A percentile compares a stretch with the other conserved stretches of the same genome.
phyloP scores from a whole-genome alignment of 2,329 filamentous ascomycete species.

The Arthrinium puccinioides region DNA sequence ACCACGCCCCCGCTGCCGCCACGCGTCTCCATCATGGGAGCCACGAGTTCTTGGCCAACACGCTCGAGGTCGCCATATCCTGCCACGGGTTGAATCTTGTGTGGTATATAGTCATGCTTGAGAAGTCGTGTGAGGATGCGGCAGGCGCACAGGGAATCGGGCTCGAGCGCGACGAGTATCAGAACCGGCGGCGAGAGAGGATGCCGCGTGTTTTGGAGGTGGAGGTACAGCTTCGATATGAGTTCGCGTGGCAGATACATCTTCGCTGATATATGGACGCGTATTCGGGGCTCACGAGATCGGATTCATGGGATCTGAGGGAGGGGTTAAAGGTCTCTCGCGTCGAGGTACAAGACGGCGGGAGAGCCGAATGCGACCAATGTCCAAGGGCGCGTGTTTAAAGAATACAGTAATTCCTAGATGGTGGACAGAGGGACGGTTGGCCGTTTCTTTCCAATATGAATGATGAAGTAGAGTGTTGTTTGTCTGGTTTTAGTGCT shows the following conservation, averaged over 20 bases:
- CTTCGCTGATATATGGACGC: slow-evolving; percentile 24
- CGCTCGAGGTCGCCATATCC: slow-evolving; percentile 86
- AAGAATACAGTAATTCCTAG: too few species aligned
- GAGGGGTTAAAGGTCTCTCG: too few species aligned
- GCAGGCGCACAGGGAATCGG: slow-evolving; percentile 91
- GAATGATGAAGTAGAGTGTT: too few species aligned
- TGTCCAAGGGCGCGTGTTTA: too few species aligned
- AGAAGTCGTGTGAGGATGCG: slow-evolving; percentile 89
- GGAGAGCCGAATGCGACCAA: too few species aligned
- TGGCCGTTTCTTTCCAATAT: too few species aligned
- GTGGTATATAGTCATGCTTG: slow-evolving; percentile 94
- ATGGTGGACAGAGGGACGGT: too few species aligned
- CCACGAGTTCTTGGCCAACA: slow-evolving; percentile 70
- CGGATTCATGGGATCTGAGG: slow-evolving; percentile 24
- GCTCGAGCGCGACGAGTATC: slow-evolving; percentile 86
- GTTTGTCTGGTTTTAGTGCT: too few species aligned
- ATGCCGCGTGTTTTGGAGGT: slow-evolving; percentile 80
- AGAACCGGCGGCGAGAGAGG: slow-evolving; percentile 87
- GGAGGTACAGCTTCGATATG: slow-evolving; percentile 84
- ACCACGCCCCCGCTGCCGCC: slow-evolving; percentile 86
- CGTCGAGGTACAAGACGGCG: too few species aligned
- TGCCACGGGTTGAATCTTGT: slow-evolving; percentile 92
- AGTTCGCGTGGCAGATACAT: slow-evolving; percentile 95
- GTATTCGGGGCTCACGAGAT: slow-evolving; percentile 20
- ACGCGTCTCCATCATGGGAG: slow-evolving; percentile 76